Percentiles rank a stretch among this genome's conserved stretches.
These are phyloP conservation scores for Tulasnella sp. DNA, from an alignment of 768 basidiomycete genomes.

Conservation along the genomic window DNA sequence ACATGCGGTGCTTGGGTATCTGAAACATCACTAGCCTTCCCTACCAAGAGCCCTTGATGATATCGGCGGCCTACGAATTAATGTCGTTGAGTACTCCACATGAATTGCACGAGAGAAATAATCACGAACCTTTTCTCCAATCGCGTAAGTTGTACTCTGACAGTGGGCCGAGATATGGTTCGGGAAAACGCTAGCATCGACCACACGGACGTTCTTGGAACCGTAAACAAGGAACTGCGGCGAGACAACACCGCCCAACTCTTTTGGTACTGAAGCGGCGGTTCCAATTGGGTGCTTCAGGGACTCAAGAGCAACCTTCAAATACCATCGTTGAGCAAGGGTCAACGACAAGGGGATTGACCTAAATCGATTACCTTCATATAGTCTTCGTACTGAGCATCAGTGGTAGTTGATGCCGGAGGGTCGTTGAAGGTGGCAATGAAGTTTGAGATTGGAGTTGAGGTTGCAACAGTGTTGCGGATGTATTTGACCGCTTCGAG, in stretches of 20 bases:
- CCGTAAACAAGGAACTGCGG: constrained; percentile 50
- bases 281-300: not conserved
- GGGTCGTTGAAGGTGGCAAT: constrained; percentile 28
- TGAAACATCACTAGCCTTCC: not conserved
- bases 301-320: not conserved
- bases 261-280: constrained; percentile 51
- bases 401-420: constrained; percentile 38
- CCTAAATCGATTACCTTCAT: constrained; percentile 37
- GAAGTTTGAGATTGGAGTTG: constrained; percentile 36
- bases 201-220: constrained; percentile 56
- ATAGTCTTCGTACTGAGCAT: constrained; percentile 36
- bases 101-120: not conserved
- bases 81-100: no score
- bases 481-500: constrained; percentile 38
- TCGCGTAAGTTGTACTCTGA: constrained; percentile 17
- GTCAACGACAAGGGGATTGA: not conserved
- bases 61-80: not conserved
- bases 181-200: constrained; percentile 52
- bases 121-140: constrained; percentile 26
- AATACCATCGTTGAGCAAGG: not conserved
- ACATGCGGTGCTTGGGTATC: not conserved
- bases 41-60: not conserved
- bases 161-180: constrained; percentile 47
- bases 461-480: constrained; percentile 32
- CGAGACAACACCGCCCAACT: constrained; percentile 61